Percentiles rank a stretch among this genome's conserved stretches.
Conservation (phyloP, 2,329 filamentous ascomycete species). For the Plectosphaerella plurivora region DNA sequence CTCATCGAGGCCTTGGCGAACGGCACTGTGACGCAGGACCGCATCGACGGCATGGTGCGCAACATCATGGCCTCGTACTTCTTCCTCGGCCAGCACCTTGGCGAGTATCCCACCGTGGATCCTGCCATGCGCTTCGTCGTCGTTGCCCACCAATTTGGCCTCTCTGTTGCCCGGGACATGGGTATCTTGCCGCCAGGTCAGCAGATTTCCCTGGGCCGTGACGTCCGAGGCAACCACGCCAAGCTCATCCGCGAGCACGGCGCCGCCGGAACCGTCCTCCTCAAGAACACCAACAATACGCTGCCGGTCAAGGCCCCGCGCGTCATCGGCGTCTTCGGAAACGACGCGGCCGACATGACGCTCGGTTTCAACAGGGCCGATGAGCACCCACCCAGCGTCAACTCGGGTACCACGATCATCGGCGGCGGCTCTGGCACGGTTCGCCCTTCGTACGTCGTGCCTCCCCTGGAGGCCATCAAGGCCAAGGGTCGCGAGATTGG, state of each 20-base stretch:
- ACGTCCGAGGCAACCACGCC: slow-evolving; percentile 33
- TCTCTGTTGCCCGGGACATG: slow-evolving; percentile 57
- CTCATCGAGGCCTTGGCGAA: slow-evolving; percentile 77
- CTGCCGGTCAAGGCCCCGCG: slow-evolving; percentile 54
- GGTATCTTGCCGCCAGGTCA: slow-evolving; percentile 65
- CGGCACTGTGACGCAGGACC: slow-evolving; percentile 72
- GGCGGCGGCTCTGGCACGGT: too few relatives aligned
- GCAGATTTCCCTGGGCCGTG: slow-evolving; percentile 49
- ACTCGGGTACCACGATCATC: too few relatives aligned
- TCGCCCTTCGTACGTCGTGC: slow-evolving; percentile 1
- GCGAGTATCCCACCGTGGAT: slow-evolving; percentile 37
- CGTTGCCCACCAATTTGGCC: too few relatives aligned
- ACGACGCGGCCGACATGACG: slow-evolving; percentile 53
- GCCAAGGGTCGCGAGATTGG: slow-evolving; percentile 3
- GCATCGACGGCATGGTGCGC: slow-evolving; percentile 88
- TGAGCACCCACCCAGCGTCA: too few relatives aligned
- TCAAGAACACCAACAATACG: slow-evolving; percentile 38
- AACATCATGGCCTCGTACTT: slow-evolving; percentile 89
- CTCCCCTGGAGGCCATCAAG: slow-evolving; percentile 8
- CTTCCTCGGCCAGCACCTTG: slow-evolving; percentile 69
- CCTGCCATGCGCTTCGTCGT: slow-evolving; percentile 25
- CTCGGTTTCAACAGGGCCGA: slow-evolving; percentile 44
- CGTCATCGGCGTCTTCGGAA: too few relatives aligned
- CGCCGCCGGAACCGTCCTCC: slow-evolving; percentile 27
- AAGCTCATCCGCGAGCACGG: slow-evolving; percentile 46